Evolutionary conservation across 1,139 yeast species (phyloP).

Genomic region (Pichia sp.): DNA sequence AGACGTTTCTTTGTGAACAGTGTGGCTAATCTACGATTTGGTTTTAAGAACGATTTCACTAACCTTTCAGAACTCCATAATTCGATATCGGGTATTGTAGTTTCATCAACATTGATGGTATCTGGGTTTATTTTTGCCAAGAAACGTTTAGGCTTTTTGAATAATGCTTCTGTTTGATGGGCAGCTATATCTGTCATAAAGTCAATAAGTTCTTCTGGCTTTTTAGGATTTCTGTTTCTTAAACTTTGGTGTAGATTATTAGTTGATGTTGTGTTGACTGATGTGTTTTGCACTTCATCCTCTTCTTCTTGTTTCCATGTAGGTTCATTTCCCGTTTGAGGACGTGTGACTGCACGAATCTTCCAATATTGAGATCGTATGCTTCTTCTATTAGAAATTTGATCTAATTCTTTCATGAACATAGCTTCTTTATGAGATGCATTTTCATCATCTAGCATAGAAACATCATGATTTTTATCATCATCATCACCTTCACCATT

Average conservation of each 20-base stretch:
- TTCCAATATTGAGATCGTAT: conserved; percentile 12
- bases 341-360: conserved; percentile 11
- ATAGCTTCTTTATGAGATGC: conserved; percentile 16
- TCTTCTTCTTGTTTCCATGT: not conserved
- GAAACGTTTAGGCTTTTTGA: conserved; percentile 44
- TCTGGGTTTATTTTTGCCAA: conserved; percentile 42
- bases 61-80: conserved; percentile 70
- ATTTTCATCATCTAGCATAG: not conserved
- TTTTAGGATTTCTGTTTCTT: not conserved
- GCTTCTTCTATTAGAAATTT: not conserved
- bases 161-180: conserved; percentile 40
- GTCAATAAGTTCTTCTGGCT: conserved; percentile 13
- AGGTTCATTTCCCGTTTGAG: too few species aligned
- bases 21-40: conserved; percentile 32
- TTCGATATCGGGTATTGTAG: conserved; percentile 71
- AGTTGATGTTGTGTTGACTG: not conserved
- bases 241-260: not conserved
- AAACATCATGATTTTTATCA: not conserved
- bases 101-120: conserved; percentile 33
- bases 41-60: conserved; percentile 68
- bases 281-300: not conserved
- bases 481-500: not conserved
- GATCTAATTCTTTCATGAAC: conserved; percentile 11
- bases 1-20: conserved; percentile 10
- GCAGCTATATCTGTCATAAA: conserved; percentile 53